Evolutionary conservation across 2,329 filamentous ascomycete genomes (phyloP).

Genomic region (Aspergillus hiratsukae): DNA sequence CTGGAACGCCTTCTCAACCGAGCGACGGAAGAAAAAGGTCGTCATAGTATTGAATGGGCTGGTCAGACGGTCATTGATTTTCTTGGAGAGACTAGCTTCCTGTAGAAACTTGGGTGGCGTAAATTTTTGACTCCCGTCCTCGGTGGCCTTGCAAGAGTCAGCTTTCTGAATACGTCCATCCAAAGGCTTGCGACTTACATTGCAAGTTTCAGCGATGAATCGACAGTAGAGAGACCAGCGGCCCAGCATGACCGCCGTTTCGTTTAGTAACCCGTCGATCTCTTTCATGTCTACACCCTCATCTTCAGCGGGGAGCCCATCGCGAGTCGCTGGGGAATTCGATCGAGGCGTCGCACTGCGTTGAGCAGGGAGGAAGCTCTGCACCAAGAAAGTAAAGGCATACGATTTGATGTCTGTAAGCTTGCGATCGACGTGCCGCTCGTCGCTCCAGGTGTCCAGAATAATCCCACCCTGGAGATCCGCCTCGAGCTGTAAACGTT

Average conservation of each 20-base stretch:
- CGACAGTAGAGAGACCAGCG: slow-evolving; percentile 89
- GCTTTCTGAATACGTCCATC: slow-evolving; percentile 2
- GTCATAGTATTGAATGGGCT: slow-evolving; percentile 87
- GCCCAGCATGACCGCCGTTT: slow-evolving; percentile 87
- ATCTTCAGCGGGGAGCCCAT: slow-evolving; percentile 67
- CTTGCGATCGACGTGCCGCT: slow-evolving; percentile 75
- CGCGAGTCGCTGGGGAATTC: slow-evolving; percentile 67
- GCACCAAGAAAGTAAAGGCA: slow-evolving; percentile 92
- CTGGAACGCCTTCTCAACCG: slow-evolving; percentile 96
- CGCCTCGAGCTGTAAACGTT: slow-evolving; percentile 86
- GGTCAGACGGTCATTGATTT: slow-evolving; percentile 69
- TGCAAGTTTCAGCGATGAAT: slow-evolving; percentile 83
- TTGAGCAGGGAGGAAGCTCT: slow-evolving; percentile 78
- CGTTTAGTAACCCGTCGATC: slow-evolving; percentile 78
- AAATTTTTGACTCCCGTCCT: slow-evolving; percentile 54
- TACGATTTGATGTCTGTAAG: slow-evolving; percentile 96
- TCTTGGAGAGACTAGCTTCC: slow-evolving; percentile 75
- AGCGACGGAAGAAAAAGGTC: slow-evolving; percentile 93
- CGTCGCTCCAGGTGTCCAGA: slow-evolving; percentile 91
- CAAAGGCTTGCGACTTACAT: slow-evolving; percentile 48
- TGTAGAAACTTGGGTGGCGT: slow-evolving; percentile 68
- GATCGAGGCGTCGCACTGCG: slow-evolving; percentile 65
- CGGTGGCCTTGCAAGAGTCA: slow-evolving; percentile 30
- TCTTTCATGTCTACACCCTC: slow-evolving; percentile 96
- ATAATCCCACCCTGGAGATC: slow-evolving; percentile 96